phyloP scores from a whole-genome alignment of 2,329 filamentous ascomycete species.

The Aspergillus phoenicis region DNA sequence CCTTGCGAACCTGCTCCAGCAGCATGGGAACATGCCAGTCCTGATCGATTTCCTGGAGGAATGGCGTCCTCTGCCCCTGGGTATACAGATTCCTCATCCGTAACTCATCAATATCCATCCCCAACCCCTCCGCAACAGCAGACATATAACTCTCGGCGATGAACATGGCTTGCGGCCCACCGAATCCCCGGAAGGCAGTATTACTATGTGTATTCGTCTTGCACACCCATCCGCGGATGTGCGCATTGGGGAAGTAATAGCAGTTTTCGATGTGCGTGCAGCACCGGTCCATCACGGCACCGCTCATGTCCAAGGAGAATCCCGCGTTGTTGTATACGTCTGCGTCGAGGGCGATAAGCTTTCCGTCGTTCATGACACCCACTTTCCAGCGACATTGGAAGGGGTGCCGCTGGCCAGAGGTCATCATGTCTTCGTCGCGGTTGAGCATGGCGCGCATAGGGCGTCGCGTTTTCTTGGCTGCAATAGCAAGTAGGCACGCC shows the following conservation, averaged over 20 bases:
- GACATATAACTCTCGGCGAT: slow-evolving; percentile 26
- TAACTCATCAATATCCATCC: slow-evolving; percentile 23
- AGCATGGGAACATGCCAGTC: slow-evolving; percentile 31
- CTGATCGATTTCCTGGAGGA: slow-evolving; percentile 27
- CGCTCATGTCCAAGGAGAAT: slow-evolving; percentile 25
- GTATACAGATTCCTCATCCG: slow-evolving; percentile 25
- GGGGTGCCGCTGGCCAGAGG: slow-evolving; percentile 80
- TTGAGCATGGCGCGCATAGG: slow-evolving; percentile 87
- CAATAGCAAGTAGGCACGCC: slow-evolving; percentile 72
- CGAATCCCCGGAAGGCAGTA: slow-evolving; percentile 30
- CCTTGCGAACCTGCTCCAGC: slow-evolving; percentile 23
- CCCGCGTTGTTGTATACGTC: slow-evolving; percentile 29
- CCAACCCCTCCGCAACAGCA: slow-evolving; percentile 24
- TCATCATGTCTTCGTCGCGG: slow-evolving; percentile 84
- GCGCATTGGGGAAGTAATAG: slow-evolving; percentile 27
- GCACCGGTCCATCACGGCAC: slow-evolving; percentile 29
- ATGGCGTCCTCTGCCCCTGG: slow-evolving; percentile 24
- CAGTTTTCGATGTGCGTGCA: slow-evolving; percentile 29
- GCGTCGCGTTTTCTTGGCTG: slow-evolving; percentile 74
- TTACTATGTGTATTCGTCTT: slow-evolving; percentile 29
- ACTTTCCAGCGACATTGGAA: slow-evolving; percentile 74
- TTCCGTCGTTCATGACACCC: slow-evolving; percentile 22
- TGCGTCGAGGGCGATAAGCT: slow-evolving; percentile 14
- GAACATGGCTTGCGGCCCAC: slow-evolving; percentile 30
- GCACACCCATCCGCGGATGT: slow-evolving; percentile 27